These are phyloP conservation scores for Fusarium bulbicola DNA, from an alignment of 2,329 filamentous ascomycete genomes.

Conservation along the genomic window DNA sequence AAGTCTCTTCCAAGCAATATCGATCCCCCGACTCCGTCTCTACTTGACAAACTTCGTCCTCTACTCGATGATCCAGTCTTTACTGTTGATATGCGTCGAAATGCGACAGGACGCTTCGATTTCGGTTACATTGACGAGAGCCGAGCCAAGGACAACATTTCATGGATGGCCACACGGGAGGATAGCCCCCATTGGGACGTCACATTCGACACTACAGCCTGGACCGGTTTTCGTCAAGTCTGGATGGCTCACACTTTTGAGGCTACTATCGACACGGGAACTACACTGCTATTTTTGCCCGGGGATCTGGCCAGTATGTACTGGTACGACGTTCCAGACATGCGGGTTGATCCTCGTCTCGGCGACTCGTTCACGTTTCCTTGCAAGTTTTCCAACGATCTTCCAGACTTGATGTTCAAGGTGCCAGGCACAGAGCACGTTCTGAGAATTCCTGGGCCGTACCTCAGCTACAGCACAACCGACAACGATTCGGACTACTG, in stretches of 20 bases:
- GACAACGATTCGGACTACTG: constrained; percentile 64
- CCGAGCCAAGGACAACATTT: constrained; percentile 52
- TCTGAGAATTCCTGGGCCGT: constrained; percentile 62
- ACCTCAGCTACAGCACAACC: constrained; percentile 64
- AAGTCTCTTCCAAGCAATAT: constrained; percentile 57
- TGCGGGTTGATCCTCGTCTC: constrained; percentile 56
- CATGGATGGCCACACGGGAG: constrained; percentile 51
- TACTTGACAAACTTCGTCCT: constrained; percentile 56
- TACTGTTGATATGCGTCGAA: constrained; percentile 59
- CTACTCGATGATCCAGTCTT: constrained; percentile 56
- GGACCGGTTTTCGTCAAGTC: constrained; percentile 57
- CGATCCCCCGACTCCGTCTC: constrained; percentile 52
- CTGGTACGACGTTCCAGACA: constrained; percentile 63
- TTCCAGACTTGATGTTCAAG: constrained; percentile 68
- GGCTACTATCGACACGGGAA: constrained; percentile 75
- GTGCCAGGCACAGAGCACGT: constrained; percentile 60
- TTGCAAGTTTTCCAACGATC: constrained; percentile 58
- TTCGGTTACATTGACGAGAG: constrained; percentile 59
- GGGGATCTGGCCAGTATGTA: constrained; percentile 66
- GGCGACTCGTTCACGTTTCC: constrained; percentile 65
- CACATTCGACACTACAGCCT: constrained; percentile 59
- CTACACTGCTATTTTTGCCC: constrained; percentile 70
- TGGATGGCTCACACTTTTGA: constrained; percentile 58
- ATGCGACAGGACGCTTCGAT: constrained; percentile 59
- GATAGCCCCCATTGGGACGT: constrained; percentile 52